Evolutionary conservation across 2,329 filamentous ascomycete genomes (phyloP).

Genomic region (Verticillium dahliae): DNA sequence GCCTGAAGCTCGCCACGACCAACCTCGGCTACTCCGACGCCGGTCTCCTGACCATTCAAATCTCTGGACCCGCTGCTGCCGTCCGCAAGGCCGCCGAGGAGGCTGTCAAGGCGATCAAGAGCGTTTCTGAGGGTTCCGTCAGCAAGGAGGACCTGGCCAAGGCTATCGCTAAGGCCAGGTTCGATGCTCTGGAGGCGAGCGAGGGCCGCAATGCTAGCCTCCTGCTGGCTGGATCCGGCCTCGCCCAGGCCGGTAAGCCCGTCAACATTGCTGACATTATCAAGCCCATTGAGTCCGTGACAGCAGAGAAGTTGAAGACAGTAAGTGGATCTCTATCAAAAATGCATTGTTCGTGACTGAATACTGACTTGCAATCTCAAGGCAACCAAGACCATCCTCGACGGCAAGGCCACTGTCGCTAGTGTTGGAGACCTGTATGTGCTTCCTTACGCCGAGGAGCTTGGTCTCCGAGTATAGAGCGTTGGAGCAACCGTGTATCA

Average conservation of each 20-base stretch:
- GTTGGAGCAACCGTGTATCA: conserved; percentile 29
- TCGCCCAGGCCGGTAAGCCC: conserved; percentile 74
- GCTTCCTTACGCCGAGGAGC: conserved; percentile 87
- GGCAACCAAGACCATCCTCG: conserved; percentile 82
- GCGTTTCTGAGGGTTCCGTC: conserved; percentile 67
- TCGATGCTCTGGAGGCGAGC: conserved; percentile 75
- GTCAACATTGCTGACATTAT: conserved; percentile 78
- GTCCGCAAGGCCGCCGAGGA: conserved; percentile 70
- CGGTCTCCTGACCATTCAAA: conserved; percentile 77
- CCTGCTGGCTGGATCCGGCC: conserved; percentile 75
- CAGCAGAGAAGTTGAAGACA: conserved; percentile 75
- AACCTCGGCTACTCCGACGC: conserved; percentile 90
- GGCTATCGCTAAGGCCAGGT: conserved; percentile 89
- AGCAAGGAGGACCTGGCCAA: conserved; percentile 84
- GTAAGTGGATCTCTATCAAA: conserved; percentile 47
- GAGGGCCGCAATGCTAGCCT: conserved; percentile 73
- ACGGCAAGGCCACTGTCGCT: conserved; percentile 82
- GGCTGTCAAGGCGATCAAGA: conserved; percentile 76
- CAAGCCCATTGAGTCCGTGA: conserved; percentile 74
- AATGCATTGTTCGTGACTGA: neutral
- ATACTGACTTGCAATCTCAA: conserved; percentile 28
- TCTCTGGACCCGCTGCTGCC: conserved; percentile 67
- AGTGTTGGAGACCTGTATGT: conserved; percentile 86
- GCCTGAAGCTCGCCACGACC: conserved; percentile 63
- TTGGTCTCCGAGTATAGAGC: conserved; percentile 87